Conservation (phyloP, 257 asterid species). For the Eustoma russellianum region DNA sequence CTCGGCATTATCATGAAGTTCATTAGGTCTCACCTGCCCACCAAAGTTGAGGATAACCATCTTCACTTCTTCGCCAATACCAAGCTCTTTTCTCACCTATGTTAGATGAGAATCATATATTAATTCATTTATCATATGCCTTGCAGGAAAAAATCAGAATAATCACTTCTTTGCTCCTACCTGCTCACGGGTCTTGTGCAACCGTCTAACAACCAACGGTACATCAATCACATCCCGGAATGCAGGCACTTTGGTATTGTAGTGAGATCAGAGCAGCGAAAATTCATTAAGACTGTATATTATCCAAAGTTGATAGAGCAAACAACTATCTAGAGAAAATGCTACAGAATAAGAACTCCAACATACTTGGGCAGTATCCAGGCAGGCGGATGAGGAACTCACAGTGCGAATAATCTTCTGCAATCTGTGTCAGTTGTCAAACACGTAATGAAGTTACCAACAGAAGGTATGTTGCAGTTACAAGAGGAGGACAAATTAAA, state of each 20-base stretch:
- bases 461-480: neutral
- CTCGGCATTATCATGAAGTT: neutral
- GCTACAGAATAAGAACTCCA: neutral
- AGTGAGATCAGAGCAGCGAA: neutral
- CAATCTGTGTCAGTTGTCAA: conserved; percentile 57
- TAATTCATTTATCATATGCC: neutral
- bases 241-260: conserved; percentile 73
- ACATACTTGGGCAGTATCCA: conserved; percentile 96
- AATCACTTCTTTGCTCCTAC: conserved; percentile 20
- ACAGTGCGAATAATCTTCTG: conserved; percentile 97
- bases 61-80: conserved; percentile 68
- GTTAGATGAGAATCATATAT: conserved; percentile 7
- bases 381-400: conserved; percentile 97
- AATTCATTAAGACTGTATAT: conserved; percentile 6
- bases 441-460: conserved; percentile 1
- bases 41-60: conserved; percentile 94
- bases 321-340: neutral
- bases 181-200: conserved; percentile 80
- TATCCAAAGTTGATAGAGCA: neutral
- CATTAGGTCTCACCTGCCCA: conserved; percentile 57
- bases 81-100: conserved; percentile 82
- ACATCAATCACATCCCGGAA: conserved; percentile 93
- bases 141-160: neutral
- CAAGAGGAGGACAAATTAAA: neutral
- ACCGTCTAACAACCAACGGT: conserved; percentile 91